phyloP scores from a whole-genome alignment of 2,329 filamentous ascomycete species.

The Talaromyces sp. region DNA sequence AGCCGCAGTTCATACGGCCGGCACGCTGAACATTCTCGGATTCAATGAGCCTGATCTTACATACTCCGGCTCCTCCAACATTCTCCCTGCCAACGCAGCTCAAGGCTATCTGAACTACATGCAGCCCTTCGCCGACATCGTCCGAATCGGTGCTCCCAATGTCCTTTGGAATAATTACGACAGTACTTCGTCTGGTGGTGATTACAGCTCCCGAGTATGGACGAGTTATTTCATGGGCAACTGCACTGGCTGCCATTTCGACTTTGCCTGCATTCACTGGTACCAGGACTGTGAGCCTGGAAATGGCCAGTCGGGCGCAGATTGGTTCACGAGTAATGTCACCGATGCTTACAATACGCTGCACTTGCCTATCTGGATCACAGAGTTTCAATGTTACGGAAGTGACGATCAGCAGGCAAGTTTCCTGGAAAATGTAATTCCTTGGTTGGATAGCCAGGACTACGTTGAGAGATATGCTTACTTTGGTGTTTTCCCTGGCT shows the following conservation, averaged over 20 bases:
- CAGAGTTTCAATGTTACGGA: slow-evolving; percentile 10
- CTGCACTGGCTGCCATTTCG: slow-evolving; percentile 31
- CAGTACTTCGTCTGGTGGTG: slow-evolving; percentile 16
- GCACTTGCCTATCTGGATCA: slow-evolving; percentile 20
- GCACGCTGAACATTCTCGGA: neutral
- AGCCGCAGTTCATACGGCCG: neutral
- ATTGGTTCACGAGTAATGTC: slow-evolving; percentile 31
- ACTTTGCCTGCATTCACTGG: slow-evolving; percentile 35
- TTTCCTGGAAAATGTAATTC: slow-evolving; percentile 19
- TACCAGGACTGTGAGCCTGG: slow-evolving; percentile 25
- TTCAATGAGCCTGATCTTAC: neutral
- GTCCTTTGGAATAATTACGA: slow-evolving; percentile 21
- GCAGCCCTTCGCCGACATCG: neutral
- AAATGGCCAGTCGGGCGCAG: slow-evolving; percentile 21
- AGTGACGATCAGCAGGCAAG: neutral
- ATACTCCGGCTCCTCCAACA: neutral
- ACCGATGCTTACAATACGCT: slow-evolving; percentile 20
- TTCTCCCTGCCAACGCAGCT: neutral
- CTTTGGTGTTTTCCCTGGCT: slow-evolving; percentile 19
- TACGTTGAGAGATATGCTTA: slow-evolving; percentile 22
- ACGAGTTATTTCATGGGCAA: slow-evolving; percentile 26
- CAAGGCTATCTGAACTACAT: neutral
- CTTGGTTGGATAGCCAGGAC: slow-evolving; percentile 20
- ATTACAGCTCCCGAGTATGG: slow-evolving; percentile 25
- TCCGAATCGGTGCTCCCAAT: neutral